A percentile compares a stretch with the other conserved stretches of the same genome.
These are phyloP conservation scores for Exserohilum rostratum DNA, from an alignment of 2,329 filamentous ascomycete genomes.

Conservation along the genomic window DNA sequence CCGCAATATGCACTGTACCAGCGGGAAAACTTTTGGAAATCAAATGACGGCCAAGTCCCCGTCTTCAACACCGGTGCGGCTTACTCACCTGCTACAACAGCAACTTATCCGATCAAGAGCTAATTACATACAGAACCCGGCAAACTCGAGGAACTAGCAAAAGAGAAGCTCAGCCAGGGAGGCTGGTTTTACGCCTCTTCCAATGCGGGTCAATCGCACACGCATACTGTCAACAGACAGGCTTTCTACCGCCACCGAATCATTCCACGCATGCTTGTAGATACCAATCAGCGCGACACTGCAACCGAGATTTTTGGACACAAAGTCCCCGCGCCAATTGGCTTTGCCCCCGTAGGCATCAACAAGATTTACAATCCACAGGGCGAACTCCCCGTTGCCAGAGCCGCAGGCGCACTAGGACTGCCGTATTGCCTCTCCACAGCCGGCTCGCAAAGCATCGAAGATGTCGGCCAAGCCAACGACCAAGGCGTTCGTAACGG, in stretches of 20 bases:
- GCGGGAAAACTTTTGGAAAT: conserved; percentile 61
- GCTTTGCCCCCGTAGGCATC: conserved; percentile 70
- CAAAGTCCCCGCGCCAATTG: conserved; percentile 64
- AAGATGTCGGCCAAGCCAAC: conserved; percentile 64
- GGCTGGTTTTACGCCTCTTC: conserved; percentile 66
- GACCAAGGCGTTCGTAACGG: conserved; percentile 42
- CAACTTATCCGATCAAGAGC: background rate
- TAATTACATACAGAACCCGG: conserved; percentile 54
- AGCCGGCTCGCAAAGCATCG: conserved; percentile 62
- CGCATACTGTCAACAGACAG: conserved; percentile 64
- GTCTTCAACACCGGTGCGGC: conserved; percentile 59
- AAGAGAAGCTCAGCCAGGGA: conserved; percentile 61
- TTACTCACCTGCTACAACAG: background rate
- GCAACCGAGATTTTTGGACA: conserved; percentile 65
- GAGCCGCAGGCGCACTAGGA: conserved; percentile 64
- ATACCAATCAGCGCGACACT: conserved; percentile 64
- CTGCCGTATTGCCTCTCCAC: conserved; percentile 66
- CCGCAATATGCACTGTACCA: conserved; percentile 63
- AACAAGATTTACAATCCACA: conserved; percentile 68
- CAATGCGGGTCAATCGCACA: conserved; percentile 61
- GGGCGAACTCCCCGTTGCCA: conserved; percentile 65
- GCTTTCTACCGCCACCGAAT: conserved; percentile 70
- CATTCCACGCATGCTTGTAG: conserved; percentile 65
- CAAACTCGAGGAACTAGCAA: conserved; percentile 64
- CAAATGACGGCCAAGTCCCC: conserved; percentile 57